A percentile compares a stretch with the other conserved stretches of the same genome.
phyloP scores from a whole-genome alignment of 495 filamentous ascomycete genomes.

The Amphirosellinia nigrospora region DNA sequence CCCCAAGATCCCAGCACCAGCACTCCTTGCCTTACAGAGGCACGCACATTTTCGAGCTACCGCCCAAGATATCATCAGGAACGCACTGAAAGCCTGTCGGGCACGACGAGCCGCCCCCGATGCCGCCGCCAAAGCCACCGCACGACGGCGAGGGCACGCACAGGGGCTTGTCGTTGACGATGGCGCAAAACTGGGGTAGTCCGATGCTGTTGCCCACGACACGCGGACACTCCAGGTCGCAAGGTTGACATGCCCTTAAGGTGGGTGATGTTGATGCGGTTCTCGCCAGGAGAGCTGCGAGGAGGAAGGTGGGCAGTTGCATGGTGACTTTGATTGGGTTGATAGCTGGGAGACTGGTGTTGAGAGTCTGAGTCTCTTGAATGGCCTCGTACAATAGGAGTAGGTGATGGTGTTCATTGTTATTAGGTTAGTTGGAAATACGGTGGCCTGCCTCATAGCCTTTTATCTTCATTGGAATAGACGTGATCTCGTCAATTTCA shows the following conservation, averaged over 20 bases:
- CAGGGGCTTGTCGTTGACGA: conserved; percentile 11
- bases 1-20: too few species aligned
- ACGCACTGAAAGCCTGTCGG: conserved; percentile 6
- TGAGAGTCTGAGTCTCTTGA: background rate
- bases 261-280: background rate
- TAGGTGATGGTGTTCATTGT: too few species aligned
- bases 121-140: conserved; percentile 11
- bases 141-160: conserved; percentile 6
- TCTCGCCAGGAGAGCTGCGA: background rate
- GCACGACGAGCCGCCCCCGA: background rate
- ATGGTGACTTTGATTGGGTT: background rate
- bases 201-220: conserved; percentile 15
- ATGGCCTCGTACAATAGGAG: background rate
- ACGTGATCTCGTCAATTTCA: background rate
- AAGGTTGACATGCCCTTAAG: background rate
- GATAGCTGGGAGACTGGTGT: background rate
- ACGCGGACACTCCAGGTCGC: background rate
- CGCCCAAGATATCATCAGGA: background rate
- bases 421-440: too few species aligned
- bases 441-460: background rate
- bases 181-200: conserved; percentile 13
- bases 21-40: background rate
- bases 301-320: background rate
- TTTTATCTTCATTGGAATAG: background rate
- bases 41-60: conserved; percentile 2